phyloP scores from a whole-genome alignment of 306 rosid genomes.

The Lathyrus oleraceus region DNA sequence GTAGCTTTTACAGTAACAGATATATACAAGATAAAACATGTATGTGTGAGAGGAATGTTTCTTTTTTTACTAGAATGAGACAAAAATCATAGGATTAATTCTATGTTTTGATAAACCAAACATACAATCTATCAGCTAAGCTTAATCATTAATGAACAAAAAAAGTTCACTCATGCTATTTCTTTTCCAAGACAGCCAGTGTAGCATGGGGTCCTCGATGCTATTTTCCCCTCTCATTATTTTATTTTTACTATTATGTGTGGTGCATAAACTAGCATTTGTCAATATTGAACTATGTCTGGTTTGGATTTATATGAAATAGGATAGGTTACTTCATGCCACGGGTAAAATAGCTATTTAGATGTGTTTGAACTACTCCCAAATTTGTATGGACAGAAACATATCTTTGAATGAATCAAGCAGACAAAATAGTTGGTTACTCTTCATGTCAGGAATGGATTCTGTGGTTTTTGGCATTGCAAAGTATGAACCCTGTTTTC shows the following conservation, averaged over 20 bases:
- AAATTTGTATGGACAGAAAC: conserved; percentile 48
- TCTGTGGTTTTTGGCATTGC: conserved; percentile 35
- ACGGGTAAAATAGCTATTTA: conserved; percentile 9
- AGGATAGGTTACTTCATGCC: conserved; percentile 26
- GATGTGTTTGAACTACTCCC: conserved; percentile 28
- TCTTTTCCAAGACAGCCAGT: neutral
- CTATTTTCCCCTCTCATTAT: conserved; percentile 1
- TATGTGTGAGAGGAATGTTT: too few species aligned
- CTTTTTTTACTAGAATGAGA: too few species aligned
- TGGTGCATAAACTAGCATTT: conserved; percentile 37
- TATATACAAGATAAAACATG: too few species aligned
- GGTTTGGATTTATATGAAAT: conserved; percentile 29
- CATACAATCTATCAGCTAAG: too few species aligned
- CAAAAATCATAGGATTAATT: too few species aligned
- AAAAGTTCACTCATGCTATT: neutral
- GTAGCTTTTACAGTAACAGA: neutral
- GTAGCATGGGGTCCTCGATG: conserved; percentile 37
- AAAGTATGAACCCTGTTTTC: conserved; percentile 10
- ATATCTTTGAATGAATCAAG: conserved; percentile 20
- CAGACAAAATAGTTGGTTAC: conserved; percentile 29
- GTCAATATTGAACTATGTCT: conserved; percentile 39
- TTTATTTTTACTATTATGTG: conserved; percentile 25
- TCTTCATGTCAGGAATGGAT: conserved; percentile 27
- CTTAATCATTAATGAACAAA: too few species aligned
- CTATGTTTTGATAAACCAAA: too few species aligned